A percentile compares a stretch with the other conserved stretches of the same genome.
These are phyloP conservation scores for Wickerhamomyces sp. DNA, from an alignment of 1,139 yeast genomes.

Conservation along the genomic window DNA sequence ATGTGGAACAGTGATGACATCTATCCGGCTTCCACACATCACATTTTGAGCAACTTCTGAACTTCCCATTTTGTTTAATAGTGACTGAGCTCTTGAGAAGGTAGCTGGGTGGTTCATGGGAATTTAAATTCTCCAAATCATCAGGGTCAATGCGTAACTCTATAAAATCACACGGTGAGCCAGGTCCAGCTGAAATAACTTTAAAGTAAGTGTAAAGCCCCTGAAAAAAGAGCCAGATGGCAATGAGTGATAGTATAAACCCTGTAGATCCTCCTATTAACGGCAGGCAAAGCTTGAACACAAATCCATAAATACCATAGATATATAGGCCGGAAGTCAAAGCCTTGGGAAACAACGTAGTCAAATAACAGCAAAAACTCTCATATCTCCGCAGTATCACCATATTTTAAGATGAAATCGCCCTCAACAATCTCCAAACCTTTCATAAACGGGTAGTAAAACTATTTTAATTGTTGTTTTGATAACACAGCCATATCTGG, in stretches of 20 bases:
- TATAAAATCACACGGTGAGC: conserved; percentile 51
- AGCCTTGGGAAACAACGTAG: conserved; percentile 56
- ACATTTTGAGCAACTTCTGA: conserved; percentile 69
- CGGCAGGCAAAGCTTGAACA: conserved; percentile 24
- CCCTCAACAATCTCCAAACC: no score
- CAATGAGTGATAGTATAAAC: conserved; percentile 9
- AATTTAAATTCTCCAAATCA: conserved; percentile 27
- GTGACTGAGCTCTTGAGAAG: conserved; percentile 32
- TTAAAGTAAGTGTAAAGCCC: conserved; percentile 46
- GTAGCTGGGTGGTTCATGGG: conserved; percentile 35
- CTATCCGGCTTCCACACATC: conserved; percentile 90
- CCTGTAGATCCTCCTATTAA: conserved; percentile 24
- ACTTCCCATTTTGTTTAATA: conserved; percentile 38
- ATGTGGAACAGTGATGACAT: conserved; percentile 81
- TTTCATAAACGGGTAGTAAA: no score
- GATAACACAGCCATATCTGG: no score
- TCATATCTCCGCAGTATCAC: conserved; percentile 10
- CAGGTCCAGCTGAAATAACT: conserved; percentile 58
- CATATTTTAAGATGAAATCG: no score
- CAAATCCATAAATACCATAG: conserved; percentile 55
- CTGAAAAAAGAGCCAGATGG: conserved; percentile 15
- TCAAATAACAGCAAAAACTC: conserved; percentile 42
- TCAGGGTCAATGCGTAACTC: conserved; percentile 33
- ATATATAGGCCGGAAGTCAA: conserved; percentile 45
- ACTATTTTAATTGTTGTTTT: no score